Conservation (phyloP, 441 rosid genomes). For the Erodium moschatum region DNA sequence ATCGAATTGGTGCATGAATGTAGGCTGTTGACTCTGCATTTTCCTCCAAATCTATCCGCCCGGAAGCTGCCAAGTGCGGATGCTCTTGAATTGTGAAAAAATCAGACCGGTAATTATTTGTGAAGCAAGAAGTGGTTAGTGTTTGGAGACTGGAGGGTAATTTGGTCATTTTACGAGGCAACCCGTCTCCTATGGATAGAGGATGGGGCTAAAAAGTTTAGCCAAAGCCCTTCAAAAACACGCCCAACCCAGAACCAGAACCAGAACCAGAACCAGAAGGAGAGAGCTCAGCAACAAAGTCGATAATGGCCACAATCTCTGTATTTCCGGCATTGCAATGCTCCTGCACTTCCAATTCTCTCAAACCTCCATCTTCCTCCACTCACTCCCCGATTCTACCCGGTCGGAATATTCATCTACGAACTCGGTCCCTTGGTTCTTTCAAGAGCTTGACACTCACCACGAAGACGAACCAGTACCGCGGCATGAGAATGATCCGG, state of each 20-base stretch:
- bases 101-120: too few species aligned
- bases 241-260: too few species aligned
- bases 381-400: constrained; percentile 12
- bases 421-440: constrained; percentile 21
- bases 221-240: background rate
- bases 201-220: background rate
- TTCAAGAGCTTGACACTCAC: constrained; percentile 18
- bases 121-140: too few species aligned
- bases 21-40: too few species aligned
- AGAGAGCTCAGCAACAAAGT: background rate
- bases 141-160: too few species aligned
- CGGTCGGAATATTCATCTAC: constrained; percentile 25
- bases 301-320: constrained; percentile 42
- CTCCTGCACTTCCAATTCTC: constrained; percentile 19
- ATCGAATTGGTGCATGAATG: too few species aligned
- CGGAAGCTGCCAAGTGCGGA: too few species aligned
- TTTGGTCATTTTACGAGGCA: background rate
- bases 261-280: background rate
- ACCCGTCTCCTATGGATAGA: background rate
- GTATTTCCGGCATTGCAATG: constrained; percentile 33
- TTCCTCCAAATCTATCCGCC: too few species aligned
- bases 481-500: constrained; percentile 27
- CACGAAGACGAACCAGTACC: constrained; percentile 14
- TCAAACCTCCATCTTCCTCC: constrained; percentile 22
- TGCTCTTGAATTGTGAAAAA: too few species aligned